These are phyloP conservation scores for Spirogloea muscicola DNA, from an alignment of 139 green algal genomes.

Conservation along the genomic window DNA sequence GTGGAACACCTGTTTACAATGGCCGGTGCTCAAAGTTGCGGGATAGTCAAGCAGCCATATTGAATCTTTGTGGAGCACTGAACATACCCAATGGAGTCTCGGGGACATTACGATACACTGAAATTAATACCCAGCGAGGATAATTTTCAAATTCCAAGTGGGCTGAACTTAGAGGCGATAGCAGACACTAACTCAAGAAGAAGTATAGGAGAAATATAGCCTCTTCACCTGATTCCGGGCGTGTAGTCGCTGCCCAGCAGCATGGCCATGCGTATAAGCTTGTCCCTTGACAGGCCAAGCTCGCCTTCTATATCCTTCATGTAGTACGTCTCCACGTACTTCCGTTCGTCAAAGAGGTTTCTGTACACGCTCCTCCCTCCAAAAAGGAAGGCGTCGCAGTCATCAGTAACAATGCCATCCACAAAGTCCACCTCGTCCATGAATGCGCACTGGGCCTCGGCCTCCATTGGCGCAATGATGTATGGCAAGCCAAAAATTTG, in stretches of 20 bases:
- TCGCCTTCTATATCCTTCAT: slow-evolving; percentile 71
- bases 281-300: slow-evolving; percentile 67
- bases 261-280: slow-evolving; percentile 69
- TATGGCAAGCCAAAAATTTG: slow-evolving; percentile 89
- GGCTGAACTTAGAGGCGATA: no score
- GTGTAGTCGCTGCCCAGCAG: slow-evolving; percentile 95
- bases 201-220: no score
- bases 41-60: no score
- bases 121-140: no score
- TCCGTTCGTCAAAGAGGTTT: slow-evolving; percentile 70
- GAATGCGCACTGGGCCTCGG: slow-evolving; percentile 92
- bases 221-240: slow-evolving; percentile 53
- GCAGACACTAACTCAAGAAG: no score
- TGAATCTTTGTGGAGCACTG: no score
- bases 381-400: slow-evolving; percentile 98
- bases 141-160: no score
- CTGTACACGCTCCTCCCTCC: slow-evolving; percentile 78
- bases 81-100: no score
- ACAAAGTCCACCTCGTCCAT: slow-evolving; percentile 80
- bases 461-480: slow-evolving; percentile 86
- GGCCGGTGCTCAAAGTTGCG: no score
- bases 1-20: no score
- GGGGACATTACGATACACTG: no score
- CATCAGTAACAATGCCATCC: slow-evolving; percentile 94
- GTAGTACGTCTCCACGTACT: slow-evolving; percentile 89